Conservation (phyloP, 2,329 filamentous ascomycete genomes). For the Nigrospora sphaerica region DNA sequence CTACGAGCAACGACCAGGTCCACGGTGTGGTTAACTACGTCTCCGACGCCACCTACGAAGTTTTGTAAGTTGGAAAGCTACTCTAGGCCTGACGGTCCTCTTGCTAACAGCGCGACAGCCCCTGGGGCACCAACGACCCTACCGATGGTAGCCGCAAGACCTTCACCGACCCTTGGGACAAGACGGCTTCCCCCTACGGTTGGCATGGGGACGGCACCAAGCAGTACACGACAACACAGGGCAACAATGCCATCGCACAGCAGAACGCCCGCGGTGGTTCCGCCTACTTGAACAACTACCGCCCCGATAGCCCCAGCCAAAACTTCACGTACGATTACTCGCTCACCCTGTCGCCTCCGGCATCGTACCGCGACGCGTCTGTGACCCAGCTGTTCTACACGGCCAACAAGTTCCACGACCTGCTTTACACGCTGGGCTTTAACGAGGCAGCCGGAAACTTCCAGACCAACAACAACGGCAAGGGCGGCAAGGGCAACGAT, state of each 20-base stretch:
- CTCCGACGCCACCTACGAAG: constrained; percentile 45
- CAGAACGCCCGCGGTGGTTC: constrained; percentile 38
- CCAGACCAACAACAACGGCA: constrained; percentile 47
- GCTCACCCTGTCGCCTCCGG: constrained; percentile 22
- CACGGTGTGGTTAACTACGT: constrained; percentile 51
- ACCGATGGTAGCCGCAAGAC: constrained; percentile 35
- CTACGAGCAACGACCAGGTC: constrained; percentile 35
- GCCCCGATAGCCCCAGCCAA: constrained; percentile 32
- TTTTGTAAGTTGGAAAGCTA: constrained; percentile 32
- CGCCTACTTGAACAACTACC: constrained; percentile 40
- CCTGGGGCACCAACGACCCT: constrained; percentile 49
- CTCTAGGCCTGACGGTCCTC: background rate
- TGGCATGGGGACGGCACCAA: constrained; percentile 42
- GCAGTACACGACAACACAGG: constrained; percentile 44
- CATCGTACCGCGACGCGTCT: constrained; percentile 44
- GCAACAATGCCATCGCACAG: constrained; percentile 54
- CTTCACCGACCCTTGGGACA: constrained; percentile 41
- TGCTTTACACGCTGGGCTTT: constrained; percentile 51
- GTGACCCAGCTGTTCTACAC: constrained; percentile 56
- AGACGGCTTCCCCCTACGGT: constrained; percentile 38
- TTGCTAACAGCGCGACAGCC: constrained; percentile 19
- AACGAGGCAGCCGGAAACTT: constrained; percentile 54
- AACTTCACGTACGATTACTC: constrained; percentile 42
- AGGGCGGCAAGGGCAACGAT: constrained; percentile 43
- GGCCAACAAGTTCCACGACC: constrained; percentile 51